A percentile compares a stretch with the other conserved stretches of the same genome.
Conservation (phyloP, 2,329 filamentous ascomycete genomes). For the Alternaria ventricosa region DNA sequence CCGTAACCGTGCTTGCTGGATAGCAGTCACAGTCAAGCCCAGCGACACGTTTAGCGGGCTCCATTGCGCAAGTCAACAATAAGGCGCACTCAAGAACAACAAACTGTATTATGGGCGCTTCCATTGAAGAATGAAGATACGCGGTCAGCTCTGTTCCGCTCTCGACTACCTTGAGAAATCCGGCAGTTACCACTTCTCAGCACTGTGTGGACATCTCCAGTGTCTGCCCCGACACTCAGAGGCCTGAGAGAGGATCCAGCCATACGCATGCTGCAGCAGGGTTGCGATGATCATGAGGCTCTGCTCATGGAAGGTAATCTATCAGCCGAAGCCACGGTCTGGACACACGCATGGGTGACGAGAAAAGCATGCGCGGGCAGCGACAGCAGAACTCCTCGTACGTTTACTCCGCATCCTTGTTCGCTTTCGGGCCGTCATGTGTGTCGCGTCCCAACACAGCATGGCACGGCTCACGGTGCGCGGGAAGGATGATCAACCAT, state of each 20-base stretch:
- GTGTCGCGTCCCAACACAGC: constrained; percentile 9
- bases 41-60: constrained; percentile 13
- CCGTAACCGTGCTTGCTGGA: neutral
- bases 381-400: constrained; percentile 3
- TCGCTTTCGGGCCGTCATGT: constrained; percentile 10
- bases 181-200: neutral
- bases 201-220: neutral
- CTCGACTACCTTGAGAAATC: neutral
- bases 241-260: constrained; percentile 1
- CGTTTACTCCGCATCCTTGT: constrained; percentile 7
- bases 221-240: neutral
- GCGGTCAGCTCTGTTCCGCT: neutral
- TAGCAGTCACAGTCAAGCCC: constrained; percentile 6
- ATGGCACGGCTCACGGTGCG: constrained; percentile 15
- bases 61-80: constrained; percentile 8
- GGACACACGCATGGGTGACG: neutral
- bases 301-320: constrained; percentile 21
- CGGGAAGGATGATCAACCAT: constrained; percentile 32
- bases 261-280: neutral
- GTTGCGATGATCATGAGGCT: constrained; percentile 24
- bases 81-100: neutral
- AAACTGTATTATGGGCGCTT: neutral
- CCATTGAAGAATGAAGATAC: neutral
- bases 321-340: constrained; percentile 6
- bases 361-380: constrained; percentile 9